Base-by-base conservation (phyloP, 169 alveolate genomes). In the Cryptosporidium xiaoi region DNA sequence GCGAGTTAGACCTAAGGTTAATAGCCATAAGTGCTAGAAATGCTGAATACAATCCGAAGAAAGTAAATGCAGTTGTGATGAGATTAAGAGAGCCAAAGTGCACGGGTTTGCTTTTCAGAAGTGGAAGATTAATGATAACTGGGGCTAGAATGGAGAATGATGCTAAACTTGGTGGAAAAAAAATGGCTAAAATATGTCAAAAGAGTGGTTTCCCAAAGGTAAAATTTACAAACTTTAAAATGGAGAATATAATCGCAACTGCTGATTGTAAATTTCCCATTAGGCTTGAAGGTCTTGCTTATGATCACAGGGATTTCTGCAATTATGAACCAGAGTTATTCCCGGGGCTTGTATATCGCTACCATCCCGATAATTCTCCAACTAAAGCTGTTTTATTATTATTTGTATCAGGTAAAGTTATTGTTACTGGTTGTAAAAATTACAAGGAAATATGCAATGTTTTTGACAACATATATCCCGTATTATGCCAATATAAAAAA, bases 281-380 rank as follows among this genome's bases (percentile, higher is more conserved):
- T 51, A 90, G 99, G 66, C 95, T 98, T 65, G 99, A 98, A 82
- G 97, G 97, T 64, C 93, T 98, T 64, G 97, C 98, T 27, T 92
- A 93, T 66, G 97, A 93, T 36, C 98, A 97, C 90, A 93, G 93
- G 69, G 95, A 94, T 27, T 95, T 94, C 83, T 92, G 98, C 82
- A 93, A 94, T 65, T 98, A 98, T 90, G 99, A 98, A 82, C 99
- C 99, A 12, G 99, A 98, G 90, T 85, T 98, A 44, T 98, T 98
- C 85, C 99, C 99, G 1, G 99, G 99, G 12, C 90, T 95, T 12
- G 95, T 95, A 36, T 95, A 93, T 83, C 91, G 95, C 64, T 94
- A 92, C 93, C 87, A 77, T 44, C 87, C 87, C 27, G 87, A 77
- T 20, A 77, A 77, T 27, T 77, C 87, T 8, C 87, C 87, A 60